phyloP scores from a whole-genome alignment of 345 rosid species.

The Rhodomyrtus tomentosa region DNA sequence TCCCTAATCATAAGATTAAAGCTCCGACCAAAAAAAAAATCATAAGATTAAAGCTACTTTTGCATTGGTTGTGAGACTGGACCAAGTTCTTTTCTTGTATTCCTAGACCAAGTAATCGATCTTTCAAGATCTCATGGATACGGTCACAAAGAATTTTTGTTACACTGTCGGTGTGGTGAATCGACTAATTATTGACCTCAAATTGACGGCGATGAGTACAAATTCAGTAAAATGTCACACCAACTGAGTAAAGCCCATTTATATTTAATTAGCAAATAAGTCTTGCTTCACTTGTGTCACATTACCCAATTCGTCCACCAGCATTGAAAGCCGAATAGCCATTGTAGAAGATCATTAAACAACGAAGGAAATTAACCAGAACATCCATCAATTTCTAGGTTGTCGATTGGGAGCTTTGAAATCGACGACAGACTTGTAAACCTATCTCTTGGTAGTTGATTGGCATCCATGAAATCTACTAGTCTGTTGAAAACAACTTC shows the following conservation, averaged over 20 bases:
- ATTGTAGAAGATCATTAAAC: neutral
- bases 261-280: neutral
- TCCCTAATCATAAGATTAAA: neutral
- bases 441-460: neutral
- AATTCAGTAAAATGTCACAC: neutral
- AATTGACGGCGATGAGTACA: neutral
- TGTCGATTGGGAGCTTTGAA: neutral
- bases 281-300: neutral
- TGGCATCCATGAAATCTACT: neutral
- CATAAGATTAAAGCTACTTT: neutral
- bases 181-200: neutral
- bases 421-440: neutral
- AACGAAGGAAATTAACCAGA: neutral
- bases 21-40: too few species aligned
- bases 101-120: neutral
- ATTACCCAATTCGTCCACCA: neutral
- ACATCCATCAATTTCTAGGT: neutral
- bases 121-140: neutral
- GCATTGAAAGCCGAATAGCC: neutral
- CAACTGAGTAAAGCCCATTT: neutral
- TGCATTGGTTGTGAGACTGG: neutral
- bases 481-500: neutral
- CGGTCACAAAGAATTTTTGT: neutral
- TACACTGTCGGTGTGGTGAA: neutral
- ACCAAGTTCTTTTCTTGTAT: neutral